Evolutionary conservation across 805 yeast species (phyloP).

Genomic region (Metschnikowia kunwiensis): DNA sequence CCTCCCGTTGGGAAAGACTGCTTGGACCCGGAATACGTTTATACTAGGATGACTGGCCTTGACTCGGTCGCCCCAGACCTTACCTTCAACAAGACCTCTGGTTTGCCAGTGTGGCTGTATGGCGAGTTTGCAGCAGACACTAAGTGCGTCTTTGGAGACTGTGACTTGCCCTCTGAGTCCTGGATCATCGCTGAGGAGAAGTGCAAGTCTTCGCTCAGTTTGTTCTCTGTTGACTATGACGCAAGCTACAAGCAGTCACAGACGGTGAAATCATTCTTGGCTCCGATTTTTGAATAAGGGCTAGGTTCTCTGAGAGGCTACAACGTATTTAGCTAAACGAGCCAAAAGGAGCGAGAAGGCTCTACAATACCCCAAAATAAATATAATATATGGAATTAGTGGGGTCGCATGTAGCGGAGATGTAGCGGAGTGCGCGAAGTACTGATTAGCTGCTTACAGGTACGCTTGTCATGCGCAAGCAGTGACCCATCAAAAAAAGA

Average conservation of each 20-base stretch:
- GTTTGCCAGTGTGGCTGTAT: slow-evolving; percentile 20
- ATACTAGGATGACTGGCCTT: slow-evolving; percentile 46
- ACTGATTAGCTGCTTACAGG: too few relatives aligned
- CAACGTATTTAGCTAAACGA: too few relatives aligned
- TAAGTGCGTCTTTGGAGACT: slow-evolving; percentile 26
- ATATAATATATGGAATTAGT: too few relatives aligned
- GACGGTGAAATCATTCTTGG: slow-evolving; percentile 16
- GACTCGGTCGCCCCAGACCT: slow-evolving; percentile 31
- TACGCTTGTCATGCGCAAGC: too few relatives aligned
- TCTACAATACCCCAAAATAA: too few relatives aligned
- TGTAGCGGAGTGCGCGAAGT: too few relatives aligned
- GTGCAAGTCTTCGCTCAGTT: slow-evolving; percentile 45
- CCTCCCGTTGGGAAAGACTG: slow-evolving; percentile 31
- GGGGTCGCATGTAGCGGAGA: too few relatives aligned
- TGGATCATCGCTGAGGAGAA: slow-evolving; percentile 24
- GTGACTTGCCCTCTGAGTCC: slow-evolving; percentile 23
- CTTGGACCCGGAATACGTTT: slow-evolving; percentile 40
- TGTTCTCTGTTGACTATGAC: slow-evolving; percentile 49
- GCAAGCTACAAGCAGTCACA: slow-evolving; percentile 25
- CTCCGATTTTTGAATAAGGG: slow-evolving; percentile 9
- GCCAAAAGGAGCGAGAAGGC: too few relatives aligned
- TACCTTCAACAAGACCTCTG: slow-evolving; percentile 39
- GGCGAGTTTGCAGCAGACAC: slow-evolving; percentile 35
- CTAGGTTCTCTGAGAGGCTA: too few relatives aligned
- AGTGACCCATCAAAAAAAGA: too few relatives aligned